Base-by-base conservation (phyloP, 2,329 filamentous ascomycete genomes). In the Phaeomoniella chlamydospora region DNA sequence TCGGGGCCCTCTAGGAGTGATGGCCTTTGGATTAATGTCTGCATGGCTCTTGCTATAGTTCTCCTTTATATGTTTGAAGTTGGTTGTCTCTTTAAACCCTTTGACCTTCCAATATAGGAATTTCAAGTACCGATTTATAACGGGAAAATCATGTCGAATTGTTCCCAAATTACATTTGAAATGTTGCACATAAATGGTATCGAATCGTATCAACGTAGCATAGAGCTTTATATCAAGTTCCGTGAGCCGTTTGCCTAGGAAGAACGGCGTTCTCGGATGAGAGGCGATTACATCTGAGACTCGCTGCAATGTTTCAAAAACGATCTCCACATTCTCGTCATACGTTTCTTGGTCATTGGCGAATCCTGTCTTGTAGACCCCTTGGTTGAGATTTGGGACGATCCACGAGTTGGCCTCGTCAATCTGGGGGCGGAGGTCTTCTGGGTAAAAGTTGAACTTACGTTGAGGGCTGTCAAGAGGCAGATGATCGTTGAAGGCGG, bases 61-160 rank as follows among this genome's bases (percentile, higher is more conserved):
- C 50, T 80, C 75, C 54, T 80, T 80, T 49, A 80, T 80, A 46
- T 80, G 75, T 41, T 55, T 66, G 43, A 80, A 80, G 41, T 80
- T 60, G 0, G 75, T 80, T 12, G 69, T 74, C 44, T 72, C 68
- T 39, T 51, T 62, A 41, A 73, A 74, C 0, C 64, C 70, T 13
- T 54, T 46, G 1, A 68, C 59, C 39, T 69, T 65, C 63, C 68
- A 74, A 53, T 76, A 77, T 49, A 75, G 47, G 19, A 62, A 61
- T 52, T 66, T 72, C 43, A 78, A 43, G 70, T 72, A 78, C 42
- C 74, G 71, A 48, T 74, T 62, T 37, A 77, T 46, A 9, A 69
- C 61, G 1, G 74, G 74, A 44, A 78, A 78, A 38, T 71, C 64
- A 45, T 71, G 66, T 4, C 74, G 56, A 30, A 79, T 65, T 9